Conservation (phyloP, 2,329 filamentous ascomycete species). For the Onygenales sp. region DNA sequence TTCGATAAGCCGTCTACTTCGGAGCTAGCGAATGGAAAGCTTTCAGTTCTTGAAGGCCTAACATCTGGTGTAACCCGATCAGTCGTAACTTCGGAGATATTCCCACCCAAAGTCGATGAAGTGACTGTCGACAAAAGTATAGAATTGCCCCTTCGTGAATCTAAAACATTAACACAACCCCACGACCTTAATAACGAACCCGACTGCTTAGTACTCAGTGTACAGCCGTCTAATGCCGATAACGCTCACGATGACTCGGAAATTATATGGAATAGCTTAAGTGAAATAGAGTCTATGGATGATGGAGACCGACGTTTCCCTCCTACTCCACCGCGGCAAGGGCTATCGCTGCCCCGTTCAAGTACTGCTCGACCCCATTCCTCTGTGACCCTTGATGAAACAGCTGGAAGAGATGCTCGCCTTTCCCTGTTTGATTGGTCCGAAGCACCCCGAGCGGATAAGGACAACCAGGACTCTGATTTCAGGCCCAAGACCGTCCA, state of each 20-base stretch:
- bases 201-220: background rate
- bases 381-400: conserved; percentile 5
- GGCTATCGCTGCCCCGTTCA: background rate
- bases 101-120: background rate
- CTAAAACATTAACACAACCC: too few species aligned
- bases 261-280: background rate
- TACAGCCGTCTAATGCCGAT: background rate
- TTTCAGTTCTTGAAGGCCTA: conserved; percentile 30
- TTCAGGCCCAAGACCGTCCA: conserved; percentile 54
- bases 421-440: conserved; percentile 52
- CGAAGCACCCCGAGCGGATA: conserved; percentile 47
- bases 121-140: background rate
- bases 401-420: conserved; percentile 5
- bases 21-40: conserved; percentile 29
- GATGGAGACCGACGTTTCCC: background rate
- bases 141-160: too few species aligned
- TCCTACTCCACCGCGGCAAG: background rate
- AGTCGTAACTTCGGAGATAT: background rate
- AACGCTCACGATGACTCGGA: background rate
- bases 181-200: background rate
- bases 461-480: conserved; percentile 43
- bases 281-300: conserved; percentile 1
- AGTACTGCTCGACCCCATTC: conserved; percentile 3
- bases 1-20: conserved; percentile 46
- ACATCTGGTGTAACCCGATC: background rate